phyloP scores from a whole-genome alignment of 78 protist genomes.

The Dictyostelium brefeldianum region DNA sequence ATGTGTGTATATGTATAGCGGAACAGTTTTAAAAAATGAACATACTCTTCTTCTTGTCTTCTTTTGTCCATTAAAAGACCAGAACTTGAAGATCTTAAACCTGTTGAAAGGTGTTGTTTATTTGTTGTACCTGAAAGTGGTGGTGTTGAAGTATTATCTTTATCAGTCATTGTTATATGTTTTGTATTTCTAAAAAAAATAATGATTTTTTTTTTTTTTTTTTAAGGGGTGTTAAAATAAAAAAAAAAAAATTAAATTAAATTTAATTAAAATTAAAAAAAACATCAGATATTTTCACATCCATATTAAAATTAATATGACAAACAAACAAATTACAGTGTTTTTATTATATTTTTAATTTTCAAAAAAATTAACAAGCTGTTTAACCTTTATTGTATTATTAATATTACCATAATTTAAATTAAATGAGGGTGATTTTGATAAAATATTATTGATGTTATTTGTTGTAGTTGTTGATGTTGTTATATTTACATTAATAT shows the following conservation, averaged over 20 bases:
- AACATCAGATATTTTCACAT: not conserved
- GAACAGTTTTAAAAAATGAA: not conserved
- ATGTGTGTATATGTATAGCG: too few relatives aligned
- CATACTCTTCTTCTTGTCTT: constrained; percentile 64
- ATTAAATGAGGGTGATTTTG: not conserved
- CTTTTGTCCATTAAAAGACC: constrained; percentile 74
- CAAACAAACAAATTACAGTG: not conserved
- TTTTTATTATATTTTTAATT: not conserved
- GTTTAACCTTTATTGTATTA: not conserved
- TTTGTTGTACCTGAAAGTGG: not conserved
- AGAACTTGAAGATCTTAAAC: constrained; percentile 36
- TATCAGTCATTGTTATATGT: not conserved
- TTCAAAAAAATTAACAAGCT: constrained; percentile 4
- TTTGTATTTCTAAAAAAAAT: not conserved
- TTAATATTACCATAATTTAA: not conserved
- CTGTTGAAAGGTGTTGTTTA: not conserved
- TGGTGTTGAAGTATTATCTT: not conserved
- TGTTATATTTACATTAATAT: not conserved
- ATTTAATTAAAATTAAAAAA: not conserved
- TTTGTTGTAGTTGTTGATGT: not conserved
- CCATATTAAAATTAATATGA: not conserved
- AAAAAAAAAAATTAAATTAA: not conserved
- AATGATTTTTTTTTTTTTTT: not conserved
- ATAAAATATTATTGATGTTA: not conserved
- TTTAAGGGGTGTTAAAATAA: too few relatives aligned